Conservation (phyloP, 768 basidiomycete species). For the Dentipellis fragilis region DNA sequence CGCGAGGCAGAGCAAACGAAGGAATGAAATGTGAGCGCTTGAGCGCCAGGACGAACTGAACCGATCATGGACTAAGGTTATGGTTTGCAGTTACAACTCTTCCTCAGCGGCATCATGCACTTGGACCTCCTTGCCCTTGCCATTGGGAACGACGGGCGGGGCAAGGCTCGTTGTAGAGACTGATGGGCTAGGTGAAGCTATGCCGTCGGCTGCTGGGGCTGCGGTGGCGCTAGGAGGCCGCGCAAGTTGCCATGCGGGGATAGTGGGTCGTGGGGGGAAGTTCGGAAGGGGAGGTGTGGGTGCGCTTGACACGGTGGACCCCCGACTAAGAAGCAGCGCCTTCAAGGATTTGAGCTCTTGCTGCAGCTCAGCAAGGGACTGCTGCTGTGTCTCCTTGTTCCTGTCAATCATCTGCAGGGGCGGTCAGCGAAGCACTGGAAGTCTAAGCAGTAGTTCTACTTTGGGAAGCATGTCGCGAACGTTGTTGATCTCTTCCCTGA, state of each 20-base stretch:
- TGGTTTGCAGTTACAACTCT: too few relatives aligned
- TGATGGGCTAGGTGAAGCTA: constrained; percentile 9
- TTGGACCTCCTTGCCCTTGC: constrained; percentile 49
- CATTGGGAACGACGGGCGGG: constrained; percentile 22
- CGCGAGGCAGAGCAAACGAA: too few relatives aligned
- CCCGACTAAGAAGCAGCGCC: constrained; percentile 71
- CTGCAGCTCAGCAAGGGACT: constrained; percentile 79
- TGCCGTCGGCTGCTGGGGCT: constrained; percentile 4
- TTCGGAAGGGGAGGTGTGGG: constrained; percentile 42
- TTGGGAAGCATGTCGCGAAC: constrained; percentile 90
- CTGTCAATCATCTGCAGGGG: constrained; percentile 81
- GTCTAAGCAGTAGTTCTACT: constrained; percentile 35
- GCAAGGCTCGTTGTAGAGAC: constrained; percentile 1
- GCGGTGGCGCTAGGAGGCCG: constrained; percentile 15
- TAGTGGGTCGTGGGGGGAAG: constrained; percentile 52
- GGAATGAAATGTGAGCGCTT: too few relatives aligned
- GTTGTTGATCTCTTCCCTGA: constrained; percentile 83
- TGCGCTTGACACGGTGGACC: constrained; percentile 38
- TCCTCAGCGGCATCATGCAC: background rate
- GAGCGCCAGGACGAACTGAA: too few relatives aligned
- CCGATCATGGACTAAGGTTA: too few relatives aligned
- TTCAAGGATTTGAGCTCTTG: constrained; percentile 93
- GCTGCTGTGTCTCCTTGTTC: constrained; percentile 76
- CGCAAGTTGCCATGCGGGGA: constrained; percentile 88
- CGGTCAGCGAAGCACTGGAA: constrained; percentile 2